phyloP scores from a whole-genome alignment of 163 green algal species.

The Scenedesmus sp. region DNA sequence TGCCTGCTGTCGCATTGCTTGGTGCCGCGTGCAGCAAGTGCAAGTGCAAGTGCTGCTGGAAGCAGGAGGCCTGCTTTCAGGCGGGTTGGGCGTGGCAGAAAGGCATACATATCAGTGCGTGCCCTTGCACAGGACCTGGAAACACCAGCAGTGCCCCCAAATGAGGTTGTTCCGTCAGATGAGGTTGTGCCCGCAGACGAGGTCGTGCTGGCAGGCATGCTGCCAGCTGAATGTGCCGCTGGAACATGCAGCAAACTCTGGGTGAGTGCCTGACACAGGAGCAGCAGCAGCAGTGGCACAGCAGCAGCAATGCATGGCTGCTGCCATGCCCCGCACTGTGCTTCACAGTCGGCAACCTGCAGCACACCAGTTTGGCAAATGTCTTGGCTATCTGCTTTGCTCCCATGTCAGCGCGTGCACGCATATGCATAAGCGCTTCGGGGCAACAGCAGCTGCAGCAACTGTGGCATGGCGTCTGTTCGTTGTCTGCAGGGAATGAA shows the following conservation, averaged over 20 bases:
- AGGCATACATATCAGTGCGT: background rate
- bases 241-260: constrained; percentile 5
- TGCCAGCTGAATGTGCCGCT: background rate
- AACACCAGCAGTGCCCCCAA: background rate
- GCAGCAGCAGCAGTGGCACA: background rate
- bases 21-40: background rate
- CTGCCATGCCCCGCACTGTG: background rate
- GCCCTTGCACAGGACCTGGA: background rate
- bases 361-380: too few species aligned
- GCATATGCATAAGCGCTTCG: too few species aligned
- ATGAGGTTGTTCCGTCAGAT: background rate
- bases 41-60: background rate
- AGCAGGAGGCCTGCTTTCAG: background rate
- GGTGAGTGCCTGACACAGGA: background rate
- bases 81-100: background rate
- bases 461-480: background rate
- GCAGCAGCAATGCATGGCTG: background rate
- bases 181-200: background rate
- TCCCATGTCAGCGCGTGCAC: too few species aligned
- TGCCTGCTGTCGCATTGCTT: background rate
- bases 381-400: too few species aligned
- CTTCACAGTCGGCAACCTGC: too few species aligned
- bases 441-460: background rate
- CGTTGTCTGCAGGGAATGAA: constrained; percentile 24
- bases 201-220: background rate